Conservation (phyloP, 306 rosid genomes). For the Begonia loranthoides region DNA sequence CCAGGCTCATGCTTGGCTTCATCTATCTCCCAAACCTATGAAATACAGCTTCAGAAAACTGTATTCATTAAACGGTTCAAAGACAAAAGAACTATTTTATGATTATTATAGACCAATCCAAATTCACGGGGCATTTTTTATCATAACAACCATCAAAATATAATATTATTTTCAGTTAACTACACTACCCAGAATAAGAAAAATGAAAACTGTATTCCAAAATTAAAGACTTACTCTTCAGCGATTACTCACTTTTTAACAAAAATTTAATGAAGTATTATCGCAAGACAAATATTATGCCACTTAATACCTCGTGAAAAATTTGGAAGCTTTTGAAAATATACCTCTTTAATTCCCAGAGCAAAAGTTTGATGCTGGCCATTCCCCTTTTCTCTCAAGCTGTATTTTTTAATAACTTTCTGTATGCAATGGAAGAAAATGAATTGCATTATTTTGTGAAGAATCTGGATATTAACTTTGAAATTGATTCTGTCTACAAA, state of each 20-base stretch:
- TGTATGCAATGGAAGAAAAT: conserved; percentile 19
- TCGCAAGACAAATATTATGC: no score
- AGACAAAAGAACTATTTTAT: background rate
- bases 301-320: no score
- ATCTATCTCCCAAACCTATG: conserved; percentile 90
- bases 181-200: no score
- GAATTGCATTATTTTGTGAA: background rate
- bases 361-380: conserved; percentile 94
- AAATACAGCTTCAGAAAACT: conserved; percentile 2
- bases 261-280: no score
- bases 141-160: no score
- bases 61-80: background rate
- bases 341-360: conserved; percentile 88
- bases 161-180: no score
- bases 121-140: no score
- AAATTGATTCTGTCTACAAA: conserved; percentile 16
- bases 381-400: conserved; percentile 63
- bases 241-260: no score
- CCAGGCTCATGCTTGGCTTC: conserved; percentile 75
- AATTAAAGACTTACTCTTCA: no score
- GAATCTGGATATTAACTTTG: conserved; percentile 1
- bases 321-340: background rate
- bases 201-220: no score
- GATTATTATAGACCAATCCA: no score
- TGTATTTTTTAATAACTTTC: conserved; percentile 57